Conservation (phyloP, 805 yeast species). For the Candida palmyrensis region DNA sequence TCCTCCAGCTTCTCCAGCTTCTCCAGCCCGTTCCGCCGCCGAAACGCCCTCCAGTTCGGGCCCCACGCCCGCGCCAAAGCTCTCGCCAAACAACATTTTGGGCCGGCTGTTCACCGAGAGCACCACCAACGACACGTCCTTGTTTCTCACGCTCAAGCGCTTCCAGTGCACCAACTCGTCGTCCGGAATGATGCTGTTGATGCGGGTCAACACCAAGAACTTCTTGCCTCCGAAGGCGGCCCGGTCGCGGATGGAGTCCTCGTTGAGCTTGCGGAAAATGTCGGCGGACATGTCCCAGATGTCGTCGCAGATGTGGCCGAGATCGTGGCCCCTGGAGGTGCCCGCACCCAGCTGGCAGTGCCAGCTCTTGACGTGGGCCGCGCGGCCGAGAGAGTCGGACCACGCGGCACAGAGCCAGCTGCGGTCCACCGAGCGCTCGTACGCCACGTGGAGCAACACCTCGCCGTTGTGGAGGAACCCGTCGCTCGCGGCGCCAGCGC, state of each 20-base stretch:
- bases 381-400: slow-evolving; percentile 77
- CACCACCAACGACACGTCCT: slow-evolving; percentile 58
- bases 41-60: too few relatives aligned
- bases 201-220: slow-evolving; percentile 62
- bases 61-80: too few relatives aligned
- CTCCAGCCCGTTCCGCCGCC: too few relatives aligned
- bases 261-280: slow-evolving; percentile 33
- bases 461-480: slow-evolving; percentile 48
- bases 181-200: slow-evolving; percentile 72
- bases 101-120: slow-evolving; percentile 62
- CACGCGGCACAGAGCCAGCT: slow-evolving; percentile 86
- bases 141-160: slow-evolving; percentile 55
- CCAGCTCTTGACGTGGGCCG: slow-evolving; percentile 64
- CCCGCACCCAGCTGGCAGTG: slow-evolving; percentile 27
- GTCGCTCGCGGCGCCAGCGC: slow-evolving; percentile 8
- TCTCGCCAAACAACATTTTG: slow-evolving; percentile 23
- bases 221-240: slow-evolving; percentile 46
- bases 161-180: slow-evolving; percentile 81
- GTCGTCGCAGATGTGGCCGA: slow-evolving; percentile 54
- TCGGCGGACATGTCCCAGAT: slow-evolving; percentile 57
- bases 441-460: slow-evolving; percentile 77
- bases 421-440: slow-evolving; percentile 74
- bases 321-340: slow-evolving; percentile 14
- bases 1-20: too few relatives aligned
- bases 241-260: slow-evolving; percentile 25